Base-by-base conservation (phyloP, 164 flowering plant genomes). In the Chimonanthus salicifolius region DNA sequence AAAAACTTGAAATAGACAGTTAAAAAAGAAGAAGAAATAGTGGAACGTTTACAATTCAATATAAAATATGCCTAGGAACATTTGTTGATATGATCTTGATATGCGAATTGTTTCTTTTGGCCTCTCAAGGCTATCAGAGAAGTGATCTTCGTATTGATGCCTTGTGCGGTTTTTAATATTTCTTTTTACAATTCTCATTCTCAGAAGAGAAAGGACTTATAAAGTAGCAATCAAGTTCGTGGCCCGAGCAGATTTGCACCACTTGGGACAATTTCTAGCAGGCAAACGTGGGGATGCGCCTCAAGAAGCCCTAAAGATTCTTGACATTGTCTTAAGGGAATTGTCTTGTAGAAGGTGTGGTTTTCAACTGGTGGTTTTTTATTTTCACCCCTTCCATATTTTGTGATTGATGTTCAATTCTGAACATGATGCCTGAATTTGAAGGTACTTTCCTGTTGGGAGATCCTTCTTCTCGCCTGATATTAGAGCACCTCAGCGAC, bases 221-320 rank as follows among this genome's bases (percentile, higher is more conserved):
- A 88, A 87, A 81, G 96, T 94, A 50, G 90, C 79, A 16, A 85
- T 92, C 69, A 94, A 85, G 87, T 90, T 88, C 79, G 96, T 85
- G 66, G 88, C 91, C 16, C 82, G 89, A 58, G 94, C 96, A 44
- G 87, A 88, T 76, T 76, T 94, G 84, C 91, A 90, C 74, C 98
- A 89, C 76, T 80, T 92, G 76, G 87, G 92, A 9, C 85, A 89
- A 76, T 94, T 92, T 81, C 82, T 94, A 49, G 89, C 90, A n/a
- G 98, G 97, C 18, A 89, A 85, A 80, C 85, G 88, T 4, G 92
- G 91, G 0, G 94, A 92, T 83, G 92, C 90, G 21, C 97, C 98
- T 3, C 92, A 87, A 62, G 94, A 92, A 78, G 94, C 98, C 63
- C 85, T 94, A 68, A 90, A 92, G 76, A 83, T 94, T 80, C 89